Percentiles rank a stretch among this genome's conserved stretches.
Conservation (phyloP, 768 basidiomycete genomes). For the Psilocybe cubensis region DNA sequence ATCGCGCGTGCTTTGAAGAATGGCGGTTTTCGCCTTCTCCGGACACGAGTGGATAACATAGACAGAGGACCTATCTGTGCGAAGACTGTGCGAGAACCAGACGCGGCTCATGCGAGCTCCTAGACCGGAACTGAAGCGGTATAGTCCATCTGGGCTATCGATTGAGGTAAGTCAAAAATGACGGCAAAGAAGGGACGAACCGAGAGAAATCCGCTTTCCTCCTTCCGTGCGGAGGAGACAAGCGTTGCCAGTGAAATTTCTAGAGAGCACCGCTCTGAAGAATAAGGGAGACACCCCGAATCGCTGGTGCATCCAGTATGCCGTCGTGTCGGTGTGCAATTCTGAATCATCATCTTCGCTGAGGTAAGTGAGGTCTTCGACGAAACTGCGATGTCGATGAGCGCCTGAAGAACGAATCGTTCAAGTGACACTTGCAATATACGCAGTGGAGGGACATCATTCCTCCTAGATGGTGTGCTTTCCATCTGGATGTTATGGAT, state of each 20-base stretch:
- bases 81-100: slow-evolving; percentile 10
- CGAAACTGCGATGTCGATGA: background rate
- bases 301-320: slow-evolving; percentile 7
- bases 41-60: slow-evolving; percentile 7
- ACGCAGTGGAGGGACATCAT: background rate
- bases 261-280: background rate
- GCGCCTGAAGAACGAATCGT: background rate
- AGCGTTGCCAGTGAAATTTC: background rate
- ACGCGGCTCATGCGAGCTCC: background rate
- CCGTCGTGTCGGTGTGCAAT: slow-evolving; percentile 2
- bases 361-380: slow-evolving; percentile 8
- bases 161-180: background rate
- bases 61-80: background rate
- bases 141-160: slow-evolving; percentile 2
- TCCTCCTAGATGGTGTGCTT: background rate
- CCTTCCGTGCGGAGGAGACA: background rate
- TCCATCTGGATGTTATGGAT: background rate
- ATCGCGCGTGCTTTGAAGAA: background rate
- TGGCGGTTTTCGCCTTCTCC: background rate
- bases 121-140: slow-evolving; percentile 1
- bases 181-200: background rate
- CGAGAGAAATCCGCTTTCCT: background rate
- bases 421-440: background rate
- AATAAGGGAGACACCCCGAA: slow-evolving; percentile 11
- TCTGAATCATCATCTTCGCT: background rate